These are phyloP conservation scores for Phyllosticta capitalensis DNA, from an alignment of 2,329 filamentous ascomycete genomes.

Conservation along the genomic window DNA sequence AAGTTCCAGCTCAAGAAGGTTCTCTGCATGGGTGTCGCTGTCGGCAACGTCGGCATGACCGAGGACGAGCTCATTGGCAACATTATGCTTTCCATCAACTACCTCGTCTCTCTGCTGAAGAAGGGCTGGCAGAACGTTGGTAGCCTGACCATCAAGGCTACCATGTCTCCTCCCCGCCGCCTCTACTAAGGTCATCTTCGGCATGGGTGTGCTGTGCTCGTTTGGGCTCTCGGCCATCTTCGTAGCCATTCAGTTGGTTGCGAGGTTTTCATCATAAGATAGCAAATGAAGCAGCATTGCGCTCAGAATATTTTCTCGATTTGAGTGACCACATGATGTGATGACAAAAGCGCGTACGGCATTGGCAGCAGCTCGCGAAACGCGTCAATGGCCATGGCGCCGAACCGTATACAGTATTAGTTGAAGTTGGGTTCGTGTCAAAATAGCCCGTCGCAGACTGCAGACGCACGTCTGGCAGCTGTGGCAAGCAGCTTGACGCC, in stretches of 20 bases:
- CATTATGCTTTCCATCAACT: slow-evolving; percentile 99
- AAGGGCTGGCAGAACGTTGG: slow-evolving; percentile 99
- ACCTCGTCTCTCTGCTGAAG: slow-evolving; percentile 98
- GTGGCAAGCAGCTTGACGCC: no score
- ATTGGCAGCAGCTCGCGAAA: background rate
- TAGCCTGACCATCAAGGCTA: slow-evolving; percentile 98
- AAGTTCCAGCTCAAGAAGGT: slow-evolving; percentile 99
- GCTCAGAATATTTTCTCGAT: background rate
- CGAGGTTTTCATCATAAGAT: background rate
- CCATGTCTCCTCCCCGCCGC: slow-evolving; percentile 97
- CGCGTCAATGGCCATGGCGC: no score
- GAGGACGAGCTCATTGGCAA: slow-evolving; percentile 94
- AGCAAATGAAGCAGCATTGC: slow-evolving; percentile 5
- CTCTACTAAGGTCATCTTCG: slow-evolving; percentile 62
- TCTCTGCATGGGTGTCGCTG: slow-evolving; percentile 98
- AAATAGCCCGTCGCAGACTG: no score
- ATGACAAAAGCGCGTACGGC: background rate
- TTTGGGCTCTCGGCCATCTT: slow-evolving; percentile 6
- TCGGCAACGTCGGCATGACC: slow-evolving; percentile 97
- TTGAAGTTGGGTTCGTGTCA: no score
- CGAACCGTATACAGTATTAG: no score
- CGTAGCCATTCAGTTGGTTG: background rate
- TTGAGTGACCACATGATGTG: background rate
- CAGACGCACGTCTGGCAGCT: no score
- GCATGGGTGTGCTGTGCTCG: slow-evolving; percentile 1